Conservation (phyloP, 495 filamentous ascomycete species). For the Aspergillus mulundensis region DNA sequence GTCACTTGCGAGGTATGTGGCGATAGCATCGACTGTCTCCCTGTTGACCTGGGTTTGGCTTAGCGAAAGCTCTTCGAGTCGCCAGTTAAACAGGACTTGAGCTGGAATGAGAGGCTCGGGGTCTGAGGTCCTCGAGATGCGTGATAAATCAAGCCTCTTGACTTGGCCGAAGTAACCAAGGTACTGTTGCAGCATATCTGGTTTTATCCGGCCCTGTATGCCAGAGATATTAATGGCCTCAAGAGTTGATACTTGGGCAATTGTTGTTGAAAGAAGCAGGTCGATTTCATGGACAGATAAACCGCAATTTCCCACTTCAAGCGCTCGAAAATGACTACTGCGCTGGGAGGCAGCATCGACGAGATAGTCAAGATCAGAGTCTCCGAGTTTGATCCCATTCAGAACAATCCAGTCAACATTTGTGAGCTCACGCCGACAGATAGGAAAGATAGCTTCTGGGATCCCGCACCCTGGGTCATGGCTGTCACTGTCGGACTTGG, state of each 20-base stretch:
- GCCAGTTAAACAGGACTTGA: slow-evolving; percentile 67
- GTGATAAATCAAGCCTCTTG: slow-evolving; percentile 66
- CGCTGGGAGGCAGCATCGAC: slow-evolving; percentile 63
- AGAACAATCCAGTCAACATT: slow-evolving; percentile 78
- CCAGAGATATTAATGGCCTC: slow-evolving; percentile 75
- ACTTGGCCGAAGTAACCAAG: slow-evolving; percentile 66
- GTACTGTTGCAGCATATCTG: slow-evolving; percentile 56
- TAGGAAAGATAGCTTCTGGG: slow-evolving; percentile 71
- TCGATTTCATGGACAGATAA: slow-evolving; percentile 53
- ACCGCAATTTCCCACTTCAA: slow-evolving; percentile 77
- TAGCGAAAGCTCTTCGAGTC: slow-evolving; percentile 67
- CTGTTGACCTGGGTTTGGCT: slow-evolving; percentile 61
- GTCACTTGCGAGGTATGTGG: slow-evolving; percentile 58
- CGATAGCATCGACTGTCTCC: slow-evolving; percentile 53
- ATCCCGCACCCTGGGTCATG: slow-evolving; percentile 72
- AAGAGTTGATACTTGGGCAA: slow-evolving; percentile 63
- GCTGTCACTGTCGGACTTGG: slow-evolving; percentile 46
- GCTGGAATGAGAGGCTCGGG: slow-evolving; percentile 61
- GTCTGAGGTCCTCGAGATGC: slow-evolving; percentile 59
- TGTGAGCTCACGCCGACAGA: slow-evolving; percentile 68
- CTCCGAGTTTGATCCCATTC: slow-evolving; percentile 77
- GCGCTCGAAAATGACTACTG: slow-evolving; percentile 65
- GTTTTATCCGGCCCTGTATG: slow-evolving; percentile 68
- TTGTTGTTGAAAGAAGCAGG: slow-evolving; percentile 39
- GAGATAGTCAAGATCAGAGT: slow-evolving; percentile 70